Percentiles rank a stretch among this genome's conserved stretches.
Evolutionary conservation across 257 asterid genomes (phyloP).

Genomic region (Knoxia roxburghii): DNA sequence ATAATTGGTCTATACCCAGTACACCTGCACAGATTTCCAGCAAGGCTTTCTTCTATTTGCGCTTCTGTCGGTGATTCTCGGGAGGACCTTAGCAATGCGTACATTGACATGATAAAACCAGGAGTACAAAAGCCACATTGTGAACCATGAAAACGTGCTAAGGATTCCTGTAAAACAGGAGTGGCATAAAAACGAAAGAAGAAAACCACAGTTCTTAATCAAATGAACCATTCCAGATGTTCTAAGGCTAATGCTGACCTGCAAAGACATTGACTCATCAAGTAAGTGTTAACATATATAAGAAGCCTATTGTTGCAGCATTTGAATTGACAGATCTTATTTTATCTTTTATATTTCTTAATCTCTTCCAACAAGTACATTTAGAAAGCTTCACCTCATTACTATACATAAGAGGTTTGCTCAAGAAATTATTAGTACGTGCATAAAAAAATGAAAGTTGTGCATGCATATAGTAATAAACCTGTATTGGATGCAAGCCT

Average conservation of each 20-base stretch:
- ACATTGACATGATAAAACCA: conserved; percentile 96
- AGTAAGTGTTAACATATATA: not conserved
- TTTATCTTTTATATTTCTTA: too few relatives aligned
- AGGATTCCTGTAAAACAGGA: conserved; percentile 58
- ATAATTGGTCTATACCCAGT: conserved; percentile 95
- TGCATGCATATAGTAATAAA: conserved; percentile 15
- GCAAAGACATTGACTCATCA: not conserved
- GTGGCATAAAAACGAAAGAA: conserved; percentile 9
- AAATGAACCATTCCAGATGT: not conserved
- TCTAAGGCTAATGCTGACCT: too few relatives aligned
- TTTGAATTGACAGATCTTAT: not conserved
- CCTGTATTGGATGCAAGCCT: conserved; percentile 98
- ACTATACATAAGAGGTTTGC: not conserved
- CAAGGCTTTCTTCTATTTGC: conserved; percentile 89
- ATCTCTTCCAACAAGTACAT: not conserved
- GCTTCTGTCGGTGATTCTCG: conserved; percentile 61
- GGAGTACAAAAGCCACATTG: conserved; percentile 99
- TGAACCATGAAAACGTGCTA: conserved; percentile 86
- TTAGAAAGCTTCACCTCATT: not conserved
- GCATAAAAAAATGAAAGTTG: not conserved
- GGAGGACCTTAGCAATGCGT: conserved; percentile 77
- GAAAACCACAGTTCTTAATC: not conserved
- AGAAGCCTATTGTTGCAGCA: not conserved
- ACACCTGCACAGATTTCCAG: conserved; percentile 94
- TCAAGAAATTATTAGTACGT: not conserved